Base-by-base conservation (phyloP, 164 flowering plant species). In the Berberis vulgaris region DNA sequence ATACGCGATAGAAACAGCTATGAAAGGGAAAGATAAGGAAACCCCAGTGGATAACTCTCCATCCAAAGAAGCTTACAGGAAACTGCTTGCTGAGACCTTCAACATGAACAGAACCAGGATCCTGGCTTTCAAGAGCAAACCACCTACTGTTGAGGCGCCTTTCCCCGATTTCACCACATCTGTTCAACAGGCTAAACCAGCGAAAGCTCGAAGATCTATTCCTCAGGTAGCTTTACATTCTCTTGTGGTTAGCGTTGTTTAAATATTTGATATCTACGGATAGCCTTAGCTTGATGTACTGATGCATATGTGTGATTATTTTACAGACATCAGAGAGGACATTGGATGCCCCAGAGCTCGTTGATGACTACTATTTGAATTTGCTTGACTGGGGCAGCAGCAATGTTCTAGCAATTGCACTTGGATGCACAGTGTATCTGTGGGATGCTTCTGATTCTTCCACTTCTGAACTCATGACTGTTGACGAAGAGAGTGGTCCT, bases 311-410 rank as follows among this genome's bases (percentile, higher is more conserved):
- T 61, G 57, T 65, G 59, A 52, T 61, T 38, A 13, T 5, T 52
- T 40, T 71, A 58, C 82, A 84, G 84, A 74, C 81, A 2, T 80
- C 86, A 4, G 89, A 82, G 74, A 81, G 85, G 70, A 84, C 85
- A 39, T 49, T 84, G 45, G 89, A 82, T 75, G 86, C 86, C 40
- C 86, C 89, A 49, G 89, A 81, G 49, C 64, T 83, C 26, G 54
- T 81, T 53, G 86, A 84, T 68, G 85, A 84, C 60, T 84, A 79
- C 74, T 82, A 78, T 57, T 70, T 84, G 75, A 84, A 84, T 65
- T 67, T 84, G 65, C 68, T 84, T 52, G 89, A 84, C 41, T 82
- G 86, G 89, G 81, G 89, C 7, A 73, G 80, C 71, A 62, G 73
- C 71, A 84, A 84, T 64, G 76, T 82, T 49, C 77, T 83, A 1